Evolutionary conservation across 2,329 filamentous ascomycete genomes (phyloP).

Genomic region (Sclerotinia sclerotiorum): DNA sequence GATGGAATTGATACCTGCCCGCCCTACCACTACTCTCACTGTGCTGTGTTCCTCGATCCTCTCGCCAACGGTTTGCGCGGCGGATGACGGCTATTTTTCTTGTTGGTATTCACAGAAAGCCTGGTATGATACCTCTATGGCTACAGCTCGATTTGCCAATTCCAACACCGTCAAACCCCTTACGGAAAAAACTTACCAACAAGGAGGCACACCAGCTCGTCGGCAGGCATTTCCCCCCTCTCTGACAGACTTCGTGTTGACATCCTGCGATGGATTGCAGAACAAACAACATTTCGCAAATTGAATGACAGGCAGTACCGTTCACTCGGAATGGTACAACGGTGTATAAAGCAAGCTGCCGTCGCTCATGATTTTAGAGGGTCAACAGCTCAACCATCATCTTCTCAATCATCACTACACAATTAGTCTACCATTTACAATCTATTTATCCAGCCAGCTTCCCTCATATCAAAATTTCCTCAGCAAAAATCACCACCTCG

Average conservation of each 20-base stretch:
- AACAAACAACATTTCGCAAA: conserved; percentile 38
- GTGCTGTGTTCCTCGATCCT: conserved; percentile 31
- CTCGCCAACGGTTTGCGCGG: conserved; percentile 28
- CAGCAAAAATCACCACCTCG: not conserved
- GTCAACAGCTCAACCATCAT: conserved; percentile 26
- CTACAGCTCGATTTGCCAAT: conserved; percentile 32
- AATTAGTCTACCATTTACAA: conserved; percentile 12
- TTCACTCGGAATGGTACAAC: conserved; percentile 39
- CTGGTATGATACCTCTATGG: conserved; percentile 31
- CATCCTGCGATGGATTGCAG: conserved; percentile 32
- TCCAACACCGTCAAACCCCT: conserved; percentile 25
- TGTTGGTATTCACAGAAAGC: conserved; percentile 29
- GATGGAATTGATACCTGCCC: conserved; percentile 31
- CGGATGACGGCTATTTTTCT: conserved; percentile 31
- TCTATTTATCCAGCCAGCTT: conserved; percentile 14
- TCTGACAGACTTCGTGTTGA: conserved; percentile 23
- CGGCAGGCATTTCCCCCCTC: conserved; percentile 29
- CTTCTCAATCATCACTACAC: conserved; percentile 15
- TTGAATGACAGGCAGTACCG: conserved; percentile 36
- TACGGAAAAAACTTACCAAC: conserved; percentile 31
- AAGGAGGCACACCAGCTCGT: conserved; percentile 33
- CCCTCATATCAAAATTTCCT: conserved; percentile 5
- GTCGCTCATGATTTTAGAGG: conserved; percentile 30
- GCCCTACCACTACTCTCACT: conserved; percentile 29
- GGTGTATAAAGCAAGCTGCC: conserved; percentile 38